Percentiles rank a stretch among this genome's conserved stretches.
phyloP scores from a whole-genome alignment of 257 asterid species.

The Prunella vulgaris region DNA sequence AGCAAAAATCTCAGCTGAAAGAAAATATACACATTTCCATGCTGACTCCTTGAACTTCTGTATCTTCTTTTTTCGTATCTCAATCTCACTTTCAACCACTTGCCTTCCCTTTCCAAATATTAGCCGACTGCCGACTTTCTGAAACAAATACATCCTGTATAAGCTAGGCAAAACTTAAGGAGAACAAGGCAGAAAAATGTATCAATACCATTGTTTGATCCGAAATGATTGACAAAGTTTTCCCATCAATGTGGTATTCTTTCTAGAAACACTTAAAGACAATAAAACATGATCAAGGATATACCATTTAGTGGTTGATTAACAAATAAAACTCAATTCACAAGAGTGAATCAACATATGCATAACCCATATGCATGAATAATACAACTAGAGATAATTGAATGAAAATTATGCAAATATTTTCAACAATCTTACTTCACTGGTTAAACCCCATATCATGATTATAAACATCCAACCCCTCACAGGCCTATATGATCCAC shows the following conservation, averaged over 20 bases:
- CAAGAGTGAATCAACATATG: neutral
- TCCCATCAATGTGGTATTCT: neutral
- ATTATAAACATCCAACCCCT: slow-evolving; percentile 3
- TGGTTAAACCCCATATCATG: neutral
- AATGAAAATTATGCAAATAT: neutral
- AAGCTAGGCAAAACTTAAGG: slow-evolving; percentile 11
- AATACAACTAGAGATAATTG: neutral
- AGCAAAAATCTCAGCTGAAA: slow-evolving; percentile 84
- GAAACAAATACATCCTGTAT: slow-evolving; percentile 32
- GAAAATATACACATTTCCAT: slow-evolving; percentile 88
- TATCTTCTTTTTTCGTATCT: slow-evolving; percentile 58
- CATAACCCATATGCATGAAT: neutral
- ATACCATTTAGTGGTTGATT: neutral
- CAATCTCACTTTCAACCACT: slow-evolving; percentile 42
- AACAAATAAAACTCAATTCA: neutral
- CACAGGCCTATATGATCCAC: neutral
- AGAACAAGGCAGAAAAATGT: neutral
- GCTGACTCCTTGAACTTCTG: slow-evolving; percentile 95
- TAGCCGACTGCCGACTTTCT: slow-evolving; percentile 65
- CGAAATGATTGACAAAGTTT: neutral
- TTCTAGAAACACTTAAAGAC: neutral
- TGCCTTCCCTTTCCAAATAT: slow-evolving; percentile 66
- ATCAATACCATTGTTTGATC: neutral
- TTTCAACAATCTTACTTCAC: neutral
- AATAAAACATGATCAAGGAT: neutral